Base-by-base conservation (phyloP, 179 eudicot genomes). In the Monotropa hypopitys region DNA sequence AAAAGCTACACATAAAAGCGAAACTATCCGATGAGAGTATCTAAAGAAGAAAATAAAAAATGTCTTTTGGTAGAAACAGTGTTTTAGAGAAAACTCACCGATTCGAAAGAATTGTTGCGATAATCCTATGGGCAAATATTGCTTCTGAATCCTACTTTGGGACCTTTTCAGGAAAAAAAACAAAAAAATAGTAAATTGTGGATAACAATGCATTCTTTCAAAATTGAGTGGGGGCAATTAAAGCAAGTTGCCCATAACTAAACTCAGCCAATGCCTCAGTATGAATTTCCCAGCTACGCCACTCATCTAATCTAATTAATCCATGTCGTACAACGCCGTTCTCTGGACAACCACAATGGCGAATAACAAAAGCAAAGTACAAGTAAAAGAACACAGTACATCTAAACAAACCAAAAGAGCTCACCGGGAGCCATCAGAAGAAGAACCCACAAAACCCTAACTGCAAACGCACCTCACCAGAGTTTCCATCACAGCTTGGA, bases 401-500 rank as follows among this genome's bases (percentile, higher is more conserved):
- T 6, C 59, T 30, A 28, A 28, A 56, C 32, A 18, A 9, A 45
- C 9, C 32, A 72, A 72, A 72, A 30, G 26, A 50, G 16, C 65
- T 49, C 72, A 50, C 74, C 49, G 7, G 18, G 71, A 63, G 67
- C 3, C 77, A 65, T 50, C 38, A 8, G 35, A 76, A n/a, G 45
- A 49, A 65, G 13, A 28, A 63, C 10, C 9, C 15, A n/a, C 50
- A 71, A 45, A 72, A 70, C 76, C 61, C 63, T 78, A 78, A 72
- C 72, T 21, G 10, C 38, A 38, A 35, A 62, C 61, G 18, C 40
- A 33, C 15, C n/a, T n/a, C n/a, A 5, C 5, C 0, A 32, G 20
- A 46, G 49, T 7, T 4, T 59, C 38, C 40, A 26, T 47, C 30
- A 51, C 54, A 38, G 32, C 50, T 51, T 9, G 3, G 21, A 77